Base-by-base conservation (phyloP, 345 rosid genomes). In the Pugionium dolabratum region DNA sequence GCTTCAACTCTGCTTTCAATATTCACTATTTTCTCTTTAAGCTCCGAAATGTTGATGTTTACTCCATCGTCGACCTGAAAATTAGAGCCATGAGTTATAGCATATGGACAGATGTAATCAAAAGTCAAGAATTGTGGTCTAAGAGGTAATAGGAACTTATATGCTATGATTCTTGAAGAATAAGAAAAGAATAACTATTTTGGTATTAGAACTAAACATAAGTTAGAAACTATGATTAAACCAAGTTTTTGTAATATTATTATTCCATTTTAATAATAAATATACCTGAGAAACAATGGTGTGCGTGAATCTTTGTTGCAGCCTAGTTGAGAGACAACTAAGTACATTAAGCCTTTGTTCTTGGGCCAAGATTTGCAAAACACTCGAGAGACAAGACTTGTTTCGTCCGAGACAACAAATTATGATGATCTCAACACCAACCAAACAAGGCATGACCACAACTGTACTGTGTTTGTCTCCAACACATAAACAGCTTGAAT, bases 251-350 rank as follows among this genome's bases (percentile, higher is more conserved):
- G 9, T 35, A 29, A 50, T 2, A 30, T 39, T 47, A 39, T 42
- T 43, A 10, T 41, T 25, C 9, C 34, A 18, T 9, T 33, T 54
- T 3, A 44, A 27, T 5, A 18, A 50, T 2, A 41, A 28, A 5
- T 28, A 9, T 73, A 73, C 77, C 73, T 74, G 46, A 8, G 64
- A 54, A 48, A 60, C 68, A 74, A 74, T 74, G 53, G 63, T 74
- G 64, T 74, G 73, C 8, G 54, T 28, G 25, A 67, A 54, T 68
- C 64, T 67, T 9, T 61, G 63, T 27, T 26, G 72, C 36, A 61
- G 11, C 44, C 46, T 73, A 29, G 59, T 32, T 32, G 77, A 73
- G 53, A 67, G 42, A 29, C 73, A 67, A 53, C 77, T 73, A 66
- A 61, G 52, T 5, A 73, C 47, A 67, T 29, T 53, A 36, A 73